These are phyloP conservation scores for Austroboletus festivus DNA, from an alignment of 768 basidiomycete genomes.

Conservation along the genomic window DNA sequence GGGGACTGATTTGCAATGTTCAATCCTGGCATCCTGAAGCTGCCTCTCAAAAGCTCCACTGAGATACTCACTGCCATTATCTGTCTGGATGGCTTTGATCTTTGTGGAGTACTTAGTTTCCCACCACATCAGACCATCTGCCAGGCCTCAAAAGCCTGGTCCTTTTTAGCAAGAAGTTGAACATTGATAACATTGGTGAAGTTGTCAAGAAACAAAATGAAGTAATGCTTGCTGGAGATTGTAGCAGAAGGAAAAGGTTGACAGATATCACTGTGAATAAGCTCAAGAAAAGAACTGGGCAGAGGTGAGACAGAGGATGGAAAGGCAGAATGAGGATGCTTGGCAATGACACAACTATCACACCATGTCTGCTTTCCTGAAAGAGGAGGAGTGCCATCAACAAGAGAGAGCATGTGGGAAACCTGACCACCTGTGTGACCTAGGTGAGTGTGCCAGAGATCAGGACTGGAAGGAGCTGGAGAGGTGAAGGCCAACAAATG, in stretches of 20 bases:
- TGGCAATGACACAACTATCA: constrained; percentile 1
- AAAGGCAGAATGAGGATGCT: not conserved
- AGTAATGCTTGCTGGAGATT: constrained; percentile 12
- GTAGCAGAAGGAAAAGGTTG: constrained; percentile 22
- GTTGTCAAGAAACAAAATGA: constrained; percentile 16
- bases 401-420: too few species aligned
- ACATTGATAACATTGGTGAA: not conserved
- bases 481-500: too few species aligned
- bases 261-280: constrained; percentile 28
- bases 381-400: not conserved
- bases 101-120: not conserved
- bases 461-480: too few species aligned
- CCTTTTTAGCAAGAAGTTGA: not conserved
- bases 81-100: not conserved
- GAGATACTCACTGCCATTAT: constrained; percentile 11
- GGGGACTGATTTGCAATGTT: too few species aligned
- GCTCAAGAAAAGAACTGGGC: constrained; percentile 9
- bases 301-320: not conserved
- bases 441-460: too few species aligned
- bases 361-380: not conserved
- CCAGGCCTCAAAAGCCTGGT: constrained; percentile 1
- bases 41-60: too few species aligned
- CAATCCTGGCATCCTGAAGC: too few species aligned
- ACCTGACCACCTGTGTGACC: too few species aligned
- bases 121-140: not conserved